These are phyloP conservation scores for Mikania micrantha DNA, from an alignment of 129 eudicot species.

Conservation along the genomic window DNA sequence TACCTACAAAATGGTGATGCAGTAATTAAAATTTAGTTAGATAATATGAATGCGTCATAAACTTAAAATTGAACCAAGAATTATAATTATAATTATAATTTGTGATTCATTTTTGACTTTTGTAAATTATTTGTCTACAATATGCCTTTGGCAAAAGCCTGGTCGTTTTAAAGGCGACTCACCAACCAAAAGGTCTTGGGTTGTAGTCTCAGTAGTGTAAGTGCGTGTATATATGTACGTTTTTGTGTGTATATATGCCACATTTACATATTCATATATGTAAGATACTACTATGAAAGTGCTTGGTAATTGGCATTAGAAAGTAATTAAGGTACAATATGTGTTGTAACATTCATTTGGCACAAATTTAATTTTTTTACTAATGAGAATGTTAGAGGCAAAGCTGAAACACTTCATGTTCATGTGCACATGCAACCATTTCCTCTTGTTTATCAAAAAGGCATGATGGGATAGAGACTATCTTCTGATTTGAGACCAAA, in stretches of 20 bases:
- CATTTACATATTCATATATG: not conserved
- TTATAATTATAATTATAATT: not conserved
- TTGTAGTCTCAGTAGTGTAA: not conserved
- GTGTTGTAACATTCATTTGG: constrained; percentile 28
- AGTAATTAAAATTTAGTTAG: not conserved
- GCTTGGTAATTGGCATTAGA: constrained; percentile 12
- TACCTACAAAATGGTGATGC: not conserved
- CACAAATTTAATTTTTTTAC: not conserved
- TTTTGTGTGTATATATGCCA: not conserved
- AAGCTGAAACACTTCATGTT: constrained; percentile 26
- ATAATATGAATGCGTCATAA: not conserved
- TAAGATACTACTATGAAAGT: constrained; percentile 10
- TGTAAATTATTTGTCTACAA: not conserved
- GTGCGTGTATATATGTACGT: not conserved
- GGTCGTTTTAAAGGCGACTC: not conserved
- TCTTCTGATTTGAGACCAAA: not conserved
- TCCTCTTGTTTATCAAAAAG: not conserved
- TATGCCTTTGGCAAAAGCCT: not conserved
- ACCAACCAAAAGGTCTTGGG: not conserved
- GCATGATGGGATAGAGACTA: not conserved
- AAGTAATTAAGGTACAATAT: constrained; percentile 20
- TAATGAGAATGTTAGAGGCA: constrained; percentile 14
- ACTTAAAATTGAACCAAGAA: not conserved
- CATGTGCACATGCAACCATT: constrained; percentile 26
- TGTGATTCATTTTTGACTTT: not conserved